Conservation (phyloP, 306 rosid genomes). For the Pyrus communis region DNA sequence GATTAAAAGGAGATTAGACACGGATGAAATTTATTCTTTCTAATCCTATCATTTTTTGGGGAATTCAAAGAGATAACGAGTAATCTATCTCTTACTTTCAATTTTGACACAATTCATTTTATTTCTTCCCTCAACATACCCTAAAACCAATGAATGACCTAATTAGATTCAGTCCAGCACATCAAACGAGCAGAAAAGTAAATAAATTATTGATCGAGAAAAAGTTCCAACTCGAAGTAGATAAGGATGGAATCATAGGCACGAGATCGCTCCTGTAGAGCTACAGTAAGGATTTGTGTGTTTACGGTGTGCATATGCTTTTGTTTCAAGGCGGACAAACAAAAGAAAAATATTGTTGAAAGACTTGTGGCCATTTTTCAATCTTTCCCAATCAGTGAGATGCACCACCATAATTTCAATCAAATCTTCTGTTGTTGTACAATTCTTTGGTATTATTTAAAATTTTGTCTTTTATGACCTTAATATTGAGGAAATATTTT, state of each 20-base stretch:
- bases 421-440: not conserved
- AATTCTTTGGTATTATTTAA: not conserved
- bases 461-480: too few relatives aligned
- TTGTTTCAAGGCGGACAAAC: not conserved
- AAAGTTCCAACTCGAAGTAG: not conserved
- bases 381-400: not conserved
- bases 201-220: not conserved
- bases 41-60: not conserved
- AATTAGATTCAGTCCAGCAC: not conserved
- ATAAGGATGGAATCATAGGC: not conserved
- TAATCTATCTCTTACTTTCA: too few relatives aligned
- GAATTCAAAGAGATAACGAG: too few relatives aligned
- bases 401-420: not conserved
- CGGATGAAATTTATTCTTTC: too few relatives aligned
- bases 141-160: too few relatives aligned
- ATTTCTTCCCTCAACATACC: too few relatives aligned
- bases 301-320: slow-evolving; percentile 1
- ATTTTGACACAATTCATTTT: too few relatives aligned
- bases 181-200: not conserved
- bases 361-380: not conserved
- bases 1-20: too few relatives aligned
- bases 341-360: not conserved
- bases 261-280: not conserved
- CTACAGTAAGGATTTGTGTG: not conserved
- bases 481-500: too few relatives aligned